Conservation (phyloP, 306 rosid species). For the Castanea crenata region DNA sequence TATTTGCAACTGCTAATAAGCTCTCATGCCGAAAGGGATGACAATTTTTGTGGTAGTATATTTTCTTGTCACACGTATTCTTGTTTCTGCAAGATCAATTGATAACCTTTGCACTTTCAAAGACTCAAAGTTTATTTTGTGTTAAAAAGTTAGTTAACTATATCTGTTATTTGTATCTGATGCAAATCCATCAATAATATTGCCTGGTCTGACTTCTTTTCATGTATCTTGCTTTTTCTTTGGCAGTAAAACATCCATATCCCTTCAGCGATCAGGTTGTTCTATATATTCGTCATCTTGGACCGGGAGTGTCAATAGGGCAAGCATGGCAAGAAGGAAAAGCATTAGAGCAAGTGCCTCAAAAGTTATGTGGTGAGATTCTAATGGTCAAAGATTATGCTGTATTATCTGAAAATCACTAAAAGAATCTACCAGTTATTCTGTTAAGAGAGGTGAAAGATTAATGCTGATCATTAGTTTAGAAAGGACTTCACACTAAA, state of each 20-base stretch:
- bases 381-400: constrained; percentile 68
- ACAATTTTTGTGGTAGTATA: neutral
- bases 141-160: neutral
- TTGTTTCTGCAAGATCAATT: neutral
- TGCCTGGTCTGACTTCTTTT: neutral
- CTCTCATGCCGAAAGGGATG: neutral
- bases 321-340: constrained; percentile 98
- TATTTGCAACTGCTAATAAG: no score
- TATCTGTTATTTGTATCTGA: neutral
- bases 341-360: constrained; percentile 70
- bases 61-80: neutral
- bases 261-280: constrained; percentile 80
- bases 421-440: constrained; percentile 3
- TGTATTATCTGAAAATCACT: constrained; percentile 18
- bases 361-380: constrained; percentile 64
- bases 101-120: neutral
- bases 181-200: neutral
- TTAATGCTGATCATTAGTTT: neutral
- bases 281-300: constrained; percentile 62
- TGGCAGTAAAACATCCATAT: constrained; percentile 67
- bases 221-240: constrained; percentile 3
- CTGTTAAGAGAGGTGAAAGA: constrained; percentile 6
- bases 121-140: neutral
- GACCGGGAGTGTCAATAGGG: constrained; percentile 72
- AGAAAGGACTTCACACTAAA: neutral